These are phyloP conservation scores for Lomentospora prolificans DNA, from an alignment of 2,329 filamentous ascomycete species.

Conservation along the genomic window DNA sequence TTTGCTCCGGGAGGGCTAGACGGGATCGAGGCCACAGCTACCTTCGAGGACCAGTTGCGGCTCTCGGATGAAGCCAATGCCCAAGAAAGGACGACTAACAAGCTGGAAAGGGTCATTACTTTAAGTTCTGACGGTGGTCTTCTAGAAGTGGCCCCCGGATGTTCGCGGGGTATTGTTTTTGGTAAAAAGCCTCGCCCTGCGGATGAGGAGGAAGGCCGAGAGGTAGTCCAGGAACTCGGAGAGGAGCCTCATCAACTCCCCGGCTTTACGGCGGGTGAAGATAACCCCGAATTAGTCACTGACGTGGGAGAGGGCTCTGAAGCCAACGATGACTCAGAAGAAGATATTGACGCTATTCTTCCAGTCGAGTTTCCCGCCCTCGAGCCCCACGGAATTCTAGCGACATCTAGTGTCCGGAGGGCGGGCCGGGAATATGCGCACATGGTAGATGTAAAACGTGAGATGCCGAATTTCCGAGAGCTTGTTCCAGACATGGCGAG, in stretches of 20 bases:
- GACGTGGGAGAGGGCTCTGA: constrained; percentile 20
- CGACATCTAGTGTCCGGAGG: constrained; percentile 61
- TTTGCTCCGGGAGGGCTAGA: constrained; percentile 89
- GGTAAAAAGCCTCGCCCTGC: constrained; percentile 41
- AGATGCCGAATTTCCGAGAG: constrained; percentile 88
- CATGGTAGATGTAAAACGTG: constrained; percentile 90
- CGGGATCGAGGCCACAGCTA: constrained; percentile 74
- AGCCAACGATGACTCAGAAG: constrained; percentile 29
- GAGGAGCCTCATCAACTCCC: constrained; percentile 32
- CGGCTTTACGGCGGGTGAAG: not conserved
- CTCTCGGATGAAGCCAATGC: constrained; percentile 25
- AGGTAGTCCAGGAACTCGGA: constrained; percentile 35
- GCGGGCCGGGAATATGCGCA: constrained; percentile 89
- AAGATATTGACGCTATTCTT: constrained; percentile 72
- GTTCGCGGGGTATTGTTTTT: constrained; percentile 69
- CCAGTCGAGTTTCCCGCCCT: constrained; percentile 90
- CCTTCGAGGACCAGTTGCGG: constrained; percentile 60
- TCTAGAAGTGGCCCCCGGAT: constrained; percentile 72
- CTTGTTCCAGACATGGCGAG: constrained; percentile 93
- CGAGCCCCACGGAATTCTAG: constrained; percentile 70
- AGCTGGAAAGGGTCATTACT: constrained; percentile 78
- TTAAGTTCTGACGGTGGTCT: constrained; percentile 69
- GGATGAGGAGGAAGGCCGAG: constrained; percentile 34
- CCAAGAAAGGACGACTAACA: constrained; percentile 33
- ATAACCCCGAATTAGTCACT: constrained; percentile 3